Base-by-base conservation (phyloP, 2,329 filamentous ascomycete species). In the Penicillium griseofulvum region DNA sequence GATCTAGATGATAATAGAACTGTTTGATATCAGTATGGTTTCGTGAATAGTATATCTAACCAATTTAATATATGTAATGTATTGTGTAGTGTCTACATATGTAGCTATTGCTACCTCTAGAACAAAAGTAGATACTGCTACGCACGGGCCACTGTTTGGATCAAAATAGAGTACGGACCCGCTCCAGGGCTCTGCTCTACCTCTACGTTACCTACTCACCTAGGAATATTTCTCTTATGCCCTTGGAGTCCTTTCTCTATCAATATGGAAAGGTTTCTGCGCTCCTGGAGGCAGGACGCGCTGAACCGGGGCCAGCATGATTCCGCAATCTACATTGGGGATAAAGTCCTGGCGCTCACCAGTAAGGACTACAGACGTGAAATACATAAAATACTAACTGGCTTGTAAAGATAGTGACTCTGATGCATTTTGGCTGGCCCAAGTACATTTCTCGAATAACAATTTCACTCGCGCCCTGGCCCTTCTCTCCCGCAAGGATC, bases 361-460 rank as follows among this genome's bases (percentile, higher is more conserved):
- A 90, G 93, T 97, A 57, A 50, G 58, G 39, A 14, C 52, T 10
- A 10, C 10, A 19, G 2, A 24, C 26, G 19, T 39, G 29, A 6
- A 6, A 48, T 43, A 44, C 16, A 17, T 17, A 33, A 16, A 12
- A 10, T n/a, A 38, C 59, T 65, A 24, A 65, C 36, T 3, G 26
- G 16, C 10, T 57, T 42, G 4, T 10, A 19, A 39, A 97, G 94
- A 92, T 69, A 89, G 93, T 72, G 91, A 96, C 68, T 87, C 90
- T 62, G 94, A 99, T 73, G 93, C 92, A 38, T 96, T 96, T 71
- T 97, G 91, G 88, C 87, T 99, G 41, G 94, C 94, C n/a, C 93
- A 97, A 76, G 91, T 96, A 36, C 93, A 99, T 75, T 99, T 97
- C 76, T 89, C 88, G 49, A 94, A 91, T 46, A 92, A 91, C 66